Base-by-base conservation (phyloP, 805 yeast genomes). In the Yarrowia sp. region DNA sequence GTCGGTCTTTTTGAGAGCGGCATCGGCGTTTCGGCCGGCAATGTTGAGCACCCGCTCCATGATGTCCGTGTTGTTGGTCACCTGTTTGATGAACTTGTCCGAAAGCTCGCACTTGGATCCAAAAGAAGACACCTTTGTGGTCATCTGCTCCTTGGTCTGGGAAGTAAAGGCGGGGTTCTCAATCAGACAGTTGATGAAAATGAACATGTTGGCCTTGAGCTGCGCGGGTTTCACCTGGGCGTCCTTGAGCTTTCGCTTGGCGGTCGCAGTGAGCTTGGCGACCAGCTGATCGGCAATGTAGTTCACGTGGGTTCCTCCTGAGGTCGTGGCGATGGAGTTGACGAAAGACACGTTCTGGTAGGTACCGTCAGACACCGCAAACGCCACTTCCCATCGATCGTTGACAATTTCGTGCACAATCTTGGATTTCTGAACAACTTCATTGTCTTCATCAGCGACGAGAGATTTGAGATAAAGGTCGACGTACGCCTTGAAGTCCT, bases 111-210 rank as follows among this genome's bases (percentile, higher is more conserved):
- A 90, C 80, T 81, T 89, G 10, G 97, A 91, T 34, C 98, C 98
- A 80, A 94, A 95, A 72, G 93, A 96, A 19, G 89, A 83, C 0
- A 87, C 87, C 75, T 95, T 87, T 0, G 98, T 92, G 30, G 97
- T 93, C 73, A 95, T 80, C 75, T 92, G 97, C 77, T 95, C 99
- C 75, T 95, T 95, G 0, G 99, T 95, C 79, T 95, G 99, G 0
- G 98, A 93, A 0, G 98, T 92, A 76, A 95, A 95, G 0, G 98
- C 96, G 0, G 99, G 99, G 73, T 95, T 95, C 76, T 92, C 97
- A 78, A 95, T 87, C 72, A 93, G 82, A 83, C 97, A 92, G 77
- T 95, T 95, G 70, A 95, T 82, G 73, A 95, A 95, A 42, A 95
- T 74, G 73, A 95, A 95, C 88, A 95, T 90, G 77, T 92, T 89